These are phyloP conservation scores for Vanrija pseudolonga DNA, from an alignment of 1,284 basidiomycete genomes.

Conservation along the genomic window DNA sequence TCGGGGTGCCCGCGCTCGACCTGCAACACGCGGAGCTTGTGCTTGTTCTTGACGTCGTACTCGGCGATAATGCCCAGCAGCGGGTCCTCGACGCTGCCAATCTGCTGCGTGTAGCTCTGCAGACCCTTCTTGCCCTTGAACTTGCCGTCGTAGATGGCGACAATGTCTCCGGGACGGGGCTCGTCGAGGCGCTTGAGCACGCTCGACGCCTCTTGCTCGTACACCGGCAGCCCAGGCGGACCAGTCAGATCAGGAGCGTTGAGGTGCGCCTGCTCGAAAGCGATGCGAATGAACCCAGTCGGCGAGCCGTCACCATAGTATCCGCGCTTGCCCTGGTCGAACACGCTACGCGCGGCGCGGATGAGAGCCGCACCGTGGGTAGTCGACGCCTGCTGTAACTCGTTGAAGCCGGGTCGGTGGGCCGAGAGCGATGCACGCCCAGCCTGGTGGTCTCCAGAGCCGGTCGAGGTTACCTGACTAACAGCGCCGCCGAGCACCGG, in stretches of 20 bases:
- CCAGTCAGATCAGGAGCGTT: slow-evolving; percentile 38
- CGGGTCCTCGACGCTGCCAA: slow-evolving; percentile 59
- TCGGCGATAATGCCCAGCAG: slow-evolving; percentile 73
- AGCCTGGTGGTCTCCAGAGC: neutral
- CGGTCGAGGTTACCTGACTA: neutral
- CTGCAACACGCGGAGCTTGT: slow-evolving; percentile 75
- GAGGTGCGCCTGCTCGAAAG: slow-evolving; percentile 51
- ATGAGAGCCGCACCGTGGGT: slow-evolving; percentile 70
- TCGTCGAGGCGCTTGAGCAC: slow-evolving; percentile 72
- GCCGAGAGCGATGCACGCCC: neutral
- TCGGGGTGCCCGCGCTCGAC: slow-evolving; percentile 49
- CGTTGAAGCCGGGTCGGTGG: slow-evolving; percentile 50
- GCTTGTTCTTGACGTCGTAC: slow-evolving; percentile 72
- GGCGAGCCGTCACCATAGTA: slow-evolving; percentile 80
- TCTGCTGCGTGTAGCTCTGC: slow-evolving; percentile 63
- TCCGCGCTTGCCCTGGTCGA: slow-evolving; percentile 67
- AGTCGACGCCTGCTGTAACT: slow-evolving; percentile 66
- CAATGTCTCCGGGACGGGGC: slow-evolving; percentile 73
- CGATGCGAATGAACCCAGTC: slow-evolving; percentile 67
- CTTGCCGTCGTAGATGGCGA: slow-evolving; percentile 69
- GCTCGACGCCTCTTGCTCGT: slow-evolving; percentile 62
- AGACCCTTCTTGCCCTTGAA: slow-evolving; percentile 82
- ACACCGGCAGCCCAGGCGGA: slow-evolving; percentile 63
- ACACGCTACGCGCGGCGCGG: slow-evolving; percentile 63
- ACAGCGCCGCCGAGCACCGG: neutral